Conservation (phyloP, 805 yeast species). For the Lipomyces anomalus region DNA sequence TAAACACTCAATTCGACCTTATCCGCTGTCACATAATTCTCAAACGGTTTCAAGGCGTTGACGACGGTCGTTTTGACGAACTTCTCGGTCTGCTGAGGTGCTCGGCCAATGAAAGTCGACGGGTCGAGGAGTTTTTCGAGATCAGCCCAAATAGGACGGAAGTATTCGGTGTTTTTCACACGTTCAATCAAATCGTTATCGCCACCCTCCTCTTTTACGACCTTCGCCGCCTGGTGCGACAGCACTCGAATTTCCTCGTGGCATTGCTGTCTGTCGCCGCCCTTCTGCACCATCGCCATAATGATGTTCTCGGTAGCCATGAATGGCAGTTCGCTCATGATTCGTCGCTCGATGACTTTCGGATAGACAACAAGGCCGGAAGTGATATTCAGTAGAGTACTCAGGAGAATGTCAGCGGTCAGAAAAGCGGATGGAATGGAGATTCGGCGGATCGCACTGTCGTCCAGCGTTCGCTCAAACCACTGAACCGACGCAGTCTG, state of each 20-base stretch:
- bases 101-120: constrained; percentile 93
- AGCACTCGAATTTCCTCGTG: constrained; percentile 96
- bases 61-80: constrained; percentile 81
- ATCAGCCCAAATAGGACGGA: constrained; percentile 77
- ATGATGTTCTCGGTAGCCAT: constrained; percentile 99
- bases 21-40: constrained; percentile 53
- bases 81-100: constrained; percentile 95
- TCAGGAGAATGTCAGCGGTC: constrained; percentile 87
- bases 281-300: constrained; percentile 99
- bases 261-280: constrained; percentile 96
- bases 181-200: constrained; percentile 78
- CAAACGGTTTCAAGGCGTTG: constrained; percentile 67
- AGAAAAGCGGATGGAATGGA: constrained; percentile 93
- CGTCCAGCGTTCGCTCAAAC: constrained; percentile 98
- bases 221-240: constrained; percentile 95
- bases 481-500: constrained; percentile 98
- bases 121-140: constrained; percentile 82
- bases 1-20: constrained; percentile 77
- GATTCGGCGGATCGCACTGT: constrained; percentile 95
- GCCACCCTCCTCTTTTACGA: constrained; percentile 97
- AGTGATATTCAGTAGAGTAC: constrained; percentile 85
- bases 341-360: constrained; percentile 96
- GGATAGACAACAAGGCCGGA: constrained; percentile 97
- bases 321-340: constrained; percentile 89
- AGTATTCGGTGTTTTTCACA: constrained; percentile 37